Conservation (phyloP, 257 asterid genomes). For the Perilla frutescens region DNA sequence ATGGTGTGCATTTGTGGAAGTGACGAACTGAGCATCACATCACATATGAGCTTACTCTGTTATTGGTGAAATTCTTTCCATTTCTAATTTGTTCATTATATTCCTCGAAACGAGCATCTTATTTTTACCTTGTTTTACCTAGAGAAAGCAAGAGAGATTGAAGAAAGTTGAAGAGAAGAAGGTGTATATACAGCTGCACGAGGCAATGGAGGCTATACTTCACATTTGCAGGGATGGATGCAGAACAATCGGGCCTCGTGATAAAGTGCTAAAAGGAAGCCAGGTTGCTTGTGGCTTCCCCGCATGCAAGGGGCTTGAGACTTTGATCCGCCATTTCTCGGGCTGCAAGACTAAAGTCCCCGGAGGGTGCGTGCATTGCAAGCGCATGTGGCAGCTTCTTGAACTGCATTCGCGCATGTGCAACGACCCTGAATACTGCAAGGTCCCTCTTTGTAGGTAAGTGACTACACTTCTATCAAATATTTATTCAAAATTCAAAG, state of each 20-base stretch:
- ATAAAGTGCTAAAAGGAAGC: conserved; percentile 68
- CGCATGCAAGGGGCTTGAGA: conserved; percentile 88
- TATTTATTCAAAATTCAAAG: too few relatives aligned
- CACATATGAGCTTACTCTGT: too few relatives aligned
- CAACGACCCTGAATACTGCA: conserved; percentile 75
- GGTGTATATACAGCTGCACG: conserved; percentile 80
- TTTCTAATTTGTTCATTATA: background rate
- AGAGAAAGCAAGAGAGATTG: conserved; percentile 78
- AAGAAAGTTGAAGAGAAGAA: conserved; percentile 74
- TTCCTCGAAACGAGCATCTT: conserved; percentile 2
- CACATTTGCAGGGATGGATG: conserved; percentile 93
- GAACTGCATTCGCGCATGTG: conserved; percentile 89
- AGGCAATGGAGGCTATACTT: conserved; percentile 93
- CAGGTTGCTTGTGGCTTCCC: conserved; percentile 59
- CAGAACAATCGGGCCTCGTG: conserved; percentile 84
- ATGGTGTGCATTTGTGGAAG: conserved; percentile 21
- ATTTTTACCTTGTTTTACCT: conserved; percentile 23
- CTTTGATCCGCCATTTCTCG: conserved; percentile 78
- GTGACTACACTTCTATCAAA: background rate
- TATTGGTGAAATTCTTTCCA: conserved; percentile 8
- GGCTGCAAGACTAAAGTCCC: conserved; percentile 74
- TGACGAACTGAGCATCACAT: conserved; percentile 11
- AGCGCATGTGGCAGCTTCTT: conserved; percentile 96
- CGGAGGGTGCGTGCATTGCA: conserved; percentile 87
- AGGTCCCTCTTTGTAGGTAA: conserved; percentile 94